Conservation (phyloP, 805 yeast species). For the Yarrowia alimentaria region DNA sequence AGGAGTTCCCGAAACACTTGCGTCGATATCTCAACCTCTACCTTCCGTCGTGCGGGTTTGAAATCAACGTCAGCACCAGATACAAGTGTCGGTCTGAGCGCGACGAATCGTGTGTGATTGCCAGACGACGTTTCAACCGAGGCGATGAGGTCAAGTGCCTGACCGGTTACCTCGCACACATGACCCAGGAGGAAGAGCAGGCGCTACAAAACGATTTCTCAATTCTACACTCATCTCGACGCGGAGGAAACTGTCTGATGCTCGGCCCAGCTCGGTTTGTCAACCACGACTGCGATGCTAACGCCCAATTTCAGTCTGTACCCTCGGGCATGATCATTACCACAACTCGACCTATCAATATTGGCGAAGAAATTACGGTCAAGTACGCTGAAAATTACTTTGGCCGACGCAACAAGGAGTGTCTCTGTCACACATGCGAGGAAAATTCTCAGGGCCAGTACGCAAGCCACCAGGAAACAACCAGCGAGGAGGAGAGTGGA, state of each 20-base stretch:
- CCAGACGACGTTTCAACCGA: conserved; percentile 37
- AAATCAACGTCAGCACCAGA: conserved; percentile 46
- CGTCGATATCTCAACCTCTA: conserved; percentile 43
- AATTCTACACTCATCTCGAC: conserved; percentile 43
- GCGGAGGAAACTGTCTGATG: conserved; percentile 43
- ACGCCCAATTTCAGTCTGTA: conserved; percentile 42
- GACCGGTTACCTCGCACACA: conserved; percentile 43
- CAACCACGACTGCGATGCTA: conserved; percentile 50
- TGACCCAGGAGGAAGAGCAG: conserved; percentile 41
- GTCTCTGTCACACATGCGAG: conserved; percentile 49
- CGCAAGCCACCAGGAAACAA: conserved; percentile 12
- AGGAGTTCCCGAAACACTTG: conserved; percentile 43
- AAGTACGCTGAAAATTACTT: conserved; percentile 46
- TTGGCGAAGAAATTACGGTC: conserved; percentile 52
- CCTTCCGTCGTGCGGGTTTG: conserved; percentile 44
- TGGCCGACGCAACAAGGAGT: conserved; percentile 45
- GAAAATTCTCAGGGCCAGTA: conserved; percentile 6
- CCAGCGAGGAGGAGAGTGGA: conserved; percentile 16
- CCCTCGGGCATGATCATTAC: conserved; percentile 40
- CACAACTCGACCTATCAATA: conserved; percentile 40
- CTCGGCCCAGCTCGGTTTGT: conserved; percentile 51
- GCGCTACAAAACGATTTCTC: conserved; percentile 44
- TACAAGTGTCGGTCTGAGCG: conserved; percentile 38
- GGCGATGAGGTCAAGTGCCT: conserved; percentile 42
- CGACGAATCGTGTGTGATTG: conserved; percentile 45